Percentiles rank a stretch among this genome's conserved stretches.
phyloP scores from a whole-genome alignment of 139 green algal species.

The Limnomonas spitsbergensis region DNA sequence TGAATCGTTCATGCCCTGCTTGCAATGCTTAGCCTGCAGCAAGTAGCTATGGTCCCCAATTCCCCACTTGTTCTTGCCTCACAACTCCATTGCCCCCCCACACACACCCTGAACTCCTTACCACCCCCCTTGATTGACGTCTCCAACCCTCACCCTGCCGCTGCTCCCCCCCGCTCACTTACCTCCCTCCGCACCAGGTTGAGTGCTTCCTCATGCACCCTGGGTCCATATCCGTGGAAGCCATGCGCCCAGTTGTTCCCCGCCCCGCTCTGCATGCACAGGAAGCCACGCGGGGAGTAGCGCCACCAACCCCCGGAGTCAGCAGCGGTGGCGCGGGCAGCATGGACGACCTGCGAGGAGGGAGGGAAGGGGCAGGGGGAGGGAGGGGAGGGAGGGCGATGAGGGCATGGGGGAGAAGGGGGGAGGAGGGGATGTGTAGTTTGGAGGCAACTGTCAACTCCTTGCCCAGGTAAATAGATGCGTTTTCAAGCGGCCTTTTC shows the following conservation, averaged over 20 bases:
- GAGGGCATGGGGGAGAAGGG: background rate
- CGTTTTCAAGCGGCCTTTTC: no score
- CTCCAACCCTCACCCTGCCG: no score
- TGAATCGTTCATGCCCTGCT: no score
- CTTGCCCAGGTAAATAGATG: background rate
- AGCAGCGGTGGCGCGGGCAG: slow-evolving; percentile 16
- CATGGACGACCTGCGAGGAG: slow-evolving; percentile 40
- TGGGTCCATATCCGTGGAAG: slow-evolving; percentile 59
- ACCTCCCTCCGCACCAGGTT: slow-evolving; percentile 46
- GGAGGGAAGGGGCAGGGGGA: background rate
- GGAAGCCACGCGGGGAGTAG: slow-evolving; percentile 40
- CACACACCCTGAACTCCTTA: no score
- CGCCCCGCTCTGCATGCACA: slow-evolving; percentile 61
- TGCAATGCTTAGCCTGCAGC: no score
- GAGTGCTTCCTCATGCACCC: slow-evolving; percentile 27
- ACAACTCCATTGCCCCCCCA: no score
- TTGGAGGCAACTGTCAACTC: background rate
- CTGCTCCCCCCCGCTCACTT: no score
- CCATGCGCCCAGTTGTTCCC: slow-evolving; percentile 88
- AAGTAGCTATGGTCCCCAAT: no score
- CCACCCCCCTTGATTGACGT: no score
- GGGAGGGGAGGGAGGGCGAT: background rate
- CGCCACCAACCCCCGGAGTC: slow-evolving; percentile 49
- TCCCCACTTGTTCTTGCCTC: no score
- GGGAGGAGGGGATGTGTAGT: background rate